Conservation (phyloP, 768 basidiomycete genomes). For the Megacollybia marginata region DNA sequence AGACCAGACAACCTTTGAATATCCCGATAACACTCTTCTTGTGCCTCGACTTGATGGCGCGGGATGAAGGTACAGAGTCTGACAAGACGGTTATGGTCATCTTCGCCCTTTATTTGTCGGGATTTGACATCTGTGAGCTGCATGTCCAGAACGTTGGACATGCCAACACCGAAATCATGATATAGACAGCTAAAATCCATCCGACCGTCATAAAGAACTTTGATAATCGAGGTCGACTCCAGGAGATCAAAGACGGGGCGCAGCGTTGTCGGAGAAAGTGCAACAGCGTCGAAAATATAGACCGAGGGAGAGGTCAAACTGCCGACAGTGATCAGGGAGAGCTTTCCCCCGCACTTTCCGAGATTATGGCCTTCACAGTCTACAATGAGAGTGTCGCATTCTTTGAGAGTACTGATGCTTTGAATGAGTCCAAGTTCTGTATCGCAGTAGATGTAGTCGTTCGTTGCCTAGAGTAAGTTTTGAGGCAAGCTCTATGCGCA, state of each 20-base stretch:
- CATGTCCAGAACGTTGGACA: conserved; percentile 9
- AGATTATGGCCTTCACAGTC: conserved; percentile 11
- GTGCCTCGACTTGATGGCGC: not conserved
- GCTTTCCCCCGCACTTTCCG: conserved; percentile 1
- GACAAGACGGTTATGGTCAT: not conserved
- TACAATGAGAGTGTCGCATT: conserved; percentile 2
- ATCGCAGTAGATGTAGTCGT: not conserved
- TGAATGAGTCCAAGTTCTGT: not conserved
- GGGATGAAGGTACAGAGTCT: not conserved
- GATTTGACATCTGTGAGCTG: conserved; percentile 12
- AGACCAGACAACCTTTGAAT: not conserved
- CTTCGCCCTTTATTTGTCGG: not conserved
- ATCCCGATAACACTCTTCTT: not conserved
- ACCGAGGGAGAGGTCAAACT: conserved; percentile 1
- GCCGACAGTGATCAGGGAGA: conserved; percentile 8
- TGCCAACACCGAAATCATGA: conserved; percentile 5
- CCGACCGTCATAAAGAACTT: conserved; percentile 13
- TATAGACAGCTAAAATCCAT: conserved; percentile 11
- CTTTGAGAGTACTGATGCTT: not conserved
- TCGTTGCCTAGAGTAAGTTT: not conserved
- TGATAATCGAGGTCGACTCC: conserved; percentile 4
- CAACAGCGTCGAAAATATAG: conserved; percentile 9
- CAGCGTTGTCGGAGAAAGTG: not conserved
- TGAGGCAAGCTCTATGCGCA: too few species aligned
- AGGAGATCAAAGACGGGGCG: conserved; percentile 8